A percentile compares a stretch with the other conserved stretches of the same genome.
Conservation (phyloP, 495 filamentous ascomycete genomes). For the Podospora bellae-mahoneyi region DNA sequence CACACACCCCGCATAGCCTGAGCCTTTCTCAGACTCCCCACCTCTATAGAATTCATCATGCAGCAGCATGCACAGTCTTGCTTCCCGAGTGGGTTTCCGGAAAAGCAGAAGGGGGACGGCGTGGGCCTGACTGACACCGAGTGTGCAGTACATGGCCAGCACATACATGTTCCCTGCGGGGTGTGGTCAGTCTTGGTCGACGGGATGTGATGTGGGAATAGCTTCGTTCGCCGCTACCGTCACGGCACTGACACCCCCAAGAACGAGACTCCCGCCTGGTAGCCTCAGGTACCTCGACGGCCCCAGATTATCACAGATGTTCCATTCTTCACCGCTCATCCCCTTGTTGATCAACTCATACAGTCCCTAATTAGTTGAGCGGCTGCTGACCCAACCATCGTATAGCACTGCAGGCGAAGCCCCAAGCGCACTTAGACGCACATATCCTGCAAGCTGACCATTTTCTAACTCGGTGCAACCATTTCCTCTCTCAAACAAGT, state of each 20-base stretch:
- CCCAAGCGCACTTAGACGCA: slow-evolving; percentile 18
- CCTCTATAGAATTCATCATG: no score
- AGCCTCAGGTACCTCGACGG: slow-evolving; percentile 13
- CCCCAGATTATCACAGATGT: slow-evolving; percentile 11
- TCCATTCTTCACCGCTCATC: slow-evolving; percentile 26
- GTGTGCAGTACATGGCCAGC: background rate
- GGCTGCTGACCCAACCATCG: slow-evolving; percentile 21
- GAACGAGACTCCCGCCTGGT: slow-evolving; percentile 4
- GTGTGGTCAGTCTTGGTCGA: slow-evolving; percentile 9
- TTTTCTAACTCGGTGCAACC: background rate
- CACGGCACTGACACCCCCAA: background rate
- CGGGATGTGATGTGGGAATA: slow-evolving; percentile 22
- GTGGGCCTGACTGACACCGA: background rate
- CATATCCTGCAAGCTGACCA: slow-evolving; percentile 16
- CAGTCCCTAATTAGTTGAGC: slow-evolving; percentile 10
- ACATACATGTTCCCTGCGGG: background rate
- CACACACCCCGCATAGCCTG: slow-evolving; percentile 7
- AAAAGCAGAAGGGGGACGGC: background rate
- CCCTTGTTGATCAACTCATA: background rate
- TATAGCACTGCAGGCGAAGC: background rate
- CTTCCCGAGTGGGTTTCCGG: slow-evolving; percentile 17
- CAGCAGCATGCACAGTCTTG: background rate
- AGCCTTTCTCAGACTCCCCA: slow-evolving; percentile 1
- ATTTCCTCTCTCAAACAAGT: background rate
- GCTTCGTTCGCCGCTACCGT: slow-evolving; percentile 16